phyloP scores from a whole-genome alignment of 345 rosid genomes.

The Eucalyptus pauciflora region DNA sequence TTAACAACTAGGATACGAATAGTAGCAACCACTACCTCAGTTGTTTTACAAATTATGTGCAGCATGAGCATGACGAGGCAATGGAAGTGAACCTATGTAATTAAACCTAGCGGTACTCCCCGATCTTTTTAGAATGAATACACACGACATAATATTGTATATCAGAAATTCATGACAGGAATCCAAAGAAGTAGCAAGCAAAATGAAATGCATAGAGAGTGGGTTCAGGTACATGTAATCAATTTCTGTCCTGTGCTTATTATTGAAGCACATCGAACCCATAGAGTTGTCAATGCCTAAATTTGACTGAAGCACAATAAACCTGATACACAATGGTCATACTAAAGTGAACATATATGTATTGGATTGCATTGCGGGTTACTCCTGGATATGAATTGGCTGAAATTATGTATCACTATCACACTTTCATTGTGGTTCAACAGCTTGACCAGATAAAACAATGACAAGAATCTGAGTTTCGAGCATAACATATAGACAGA shows the following conservation, averaged over 20 bases:
- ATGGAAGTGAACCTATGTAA: not conserved
- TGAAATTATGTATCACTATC: not conserved
- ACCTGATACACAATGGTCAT: not conserved
- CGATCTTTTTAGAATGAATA: no score
- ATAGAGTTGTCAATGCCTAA: no score
- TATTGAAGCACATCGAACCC: no score
- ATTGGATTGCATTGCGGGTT: not conserved
- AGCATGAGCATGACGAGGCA: not conserved
- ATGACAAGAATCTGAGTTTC: not conserved
- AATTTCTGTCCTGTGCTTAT: no score
- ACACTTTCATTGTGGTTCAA: not conserved
- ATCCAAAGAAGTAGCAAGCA: not conserved
- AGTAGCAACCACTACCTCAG: not conserved
- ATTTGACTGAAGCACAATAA: not conserved
- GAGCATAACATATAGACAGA: no score
- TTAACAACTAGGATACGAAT: not conserved
- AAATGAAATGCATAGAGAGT: not conserved
- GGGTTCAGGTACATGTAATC: not conserved
- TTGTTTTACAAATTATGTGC: not conserved
- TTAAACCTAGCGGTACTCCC: not conserved
- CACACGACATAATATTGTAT: rapidly evolving
- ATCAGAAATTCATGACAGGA: not conserved
- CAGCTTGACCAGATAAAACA: not conserved
- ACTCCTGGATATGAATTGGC: not conserved
- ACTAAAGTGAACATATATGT: not conserved